phyloP scores from a whole-genome alignment of 257 asterid species.

The Solanum tarijense region DNA sequence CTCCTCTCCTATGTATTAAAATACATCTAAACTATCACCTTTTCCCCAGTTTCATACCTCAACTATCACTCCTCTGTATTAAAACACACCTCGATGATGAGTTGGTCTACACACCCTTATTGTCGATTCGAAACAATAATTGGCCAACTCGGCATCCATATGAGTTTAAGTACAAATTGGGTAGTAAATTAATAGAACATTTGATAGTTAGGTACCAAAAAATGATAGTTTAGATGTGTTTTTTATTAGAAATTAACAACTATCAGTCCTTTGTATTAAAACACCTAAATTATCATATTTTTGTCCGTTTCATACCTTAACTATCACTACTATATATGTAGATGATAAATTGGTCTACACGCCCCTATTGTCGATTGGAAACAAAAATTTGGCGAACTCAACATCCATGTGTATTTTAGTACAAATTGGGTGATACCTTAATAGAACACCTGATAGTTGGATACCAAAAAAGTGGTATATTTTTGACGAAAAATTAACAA shows the following conservation, averaged over 20 bases:
- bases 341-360: neutral
- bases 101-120: too few relatives aligned
- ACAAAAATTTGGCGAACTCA: neutral
- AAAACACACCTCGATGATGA: too few relatives aligned
- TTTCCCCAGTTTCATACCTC: neutral
- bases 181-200: too few relatives aligned
- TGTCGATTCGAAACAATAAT: too few relatives aligned
- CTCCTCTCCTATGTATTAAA: too few relatives aligned
- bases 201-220: too few relatives aligned
- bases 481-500: neutral
- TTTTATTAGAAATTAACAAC: too few relatives aligned
- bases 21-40: neutral
- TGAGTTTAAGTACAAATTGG: too few relatives aligned
- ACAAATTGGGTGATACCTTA: neutral
- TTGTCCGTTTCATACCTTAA: neutral
- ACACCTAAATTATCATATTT: neutral
- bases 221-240: too few relatives aligned
- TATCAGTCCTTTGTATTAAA: neutral
- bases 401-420: neutral
- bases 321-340: neutral
- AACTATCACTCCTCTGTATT: too few relatives aligned
- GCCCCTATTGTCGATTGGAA: neutral
- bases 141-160: too few relatives aligned
- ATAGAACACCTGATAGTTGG: neutral
- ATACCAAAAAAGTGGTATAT: neutral